These are phyloP conservation scores for Kodamaea sp. DNA, from an alignment of 1,139 yeast genomes.

Conservation along the genomic window DNA sequence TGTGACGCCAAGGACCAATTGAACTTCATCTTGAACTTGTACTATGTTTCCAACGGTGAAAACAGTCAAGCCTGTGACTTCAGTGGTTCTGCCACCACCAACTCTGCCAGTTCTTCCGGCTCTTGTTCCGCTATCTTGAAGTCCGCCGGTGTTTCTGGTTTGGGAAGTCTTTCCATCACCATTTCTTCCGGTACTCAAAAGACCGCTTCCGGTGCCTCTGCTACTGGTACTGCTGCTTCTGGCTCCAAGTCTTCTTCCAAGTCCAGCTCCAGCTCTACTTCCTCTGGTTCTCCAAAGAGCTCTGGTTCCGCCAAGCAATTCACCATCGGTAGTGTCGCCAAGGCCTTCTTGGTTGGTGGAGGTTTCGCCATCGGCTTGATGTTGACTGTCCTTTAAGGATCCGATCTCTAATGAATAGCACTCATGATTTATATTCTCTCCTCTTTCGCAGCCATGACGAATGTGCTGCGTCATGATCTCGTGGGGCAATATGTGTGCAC, in stretches of 20 bases:
- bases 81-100: slow-evolving; percentile 42
- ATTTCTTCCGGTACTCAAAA: slow-evolving; percentile 3
- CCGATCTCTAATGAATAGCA: neutral
- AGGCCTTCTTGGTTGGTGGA: slow-evolving; percentile 25
- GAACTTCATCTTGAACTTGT: slow-evolving; percentile 60
- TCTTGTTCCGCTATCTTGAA: slow-evolving; percentile 22
- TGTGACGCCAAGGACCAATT: slow-evolving; percentile 56
- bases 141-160: slow-evolving; percentile 25
- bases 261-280: slow-evolving; percentile 1
- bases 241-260: slow-evolving; percentile 5
- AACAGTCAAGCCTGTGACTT: slow-evolving; percentile 61
- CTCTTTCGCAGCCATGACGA: neutral
- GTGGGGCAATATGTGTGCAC: neutral
- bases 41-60: slow-evolving; percentile 51
- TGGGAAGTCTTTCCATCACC: slow-evolving; percentile 19
- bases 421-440: neutral
- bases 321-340: slow-evolving; percentile 19
- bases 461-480: neutral
- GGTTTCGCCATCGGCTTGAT: slow-evolving; percentile 17
- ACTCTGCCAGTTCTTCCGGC: slow-evolving; percentile 20
- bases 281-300: slow-evolving; percentile 5
- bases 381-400: slow-evolving; percentile 13
- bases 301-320: slow-evolving; percentile 18
- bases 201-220: slow-evolving; percentile 3
- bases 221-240: slow-evolving; percentile 14